Percentiles rank a stretch among this genome's conserved stretches.
phyloP scores from a whole-genome alignment of 2,329 filamentous ascomycete species.

The Exophiala calicioides region DNA sequence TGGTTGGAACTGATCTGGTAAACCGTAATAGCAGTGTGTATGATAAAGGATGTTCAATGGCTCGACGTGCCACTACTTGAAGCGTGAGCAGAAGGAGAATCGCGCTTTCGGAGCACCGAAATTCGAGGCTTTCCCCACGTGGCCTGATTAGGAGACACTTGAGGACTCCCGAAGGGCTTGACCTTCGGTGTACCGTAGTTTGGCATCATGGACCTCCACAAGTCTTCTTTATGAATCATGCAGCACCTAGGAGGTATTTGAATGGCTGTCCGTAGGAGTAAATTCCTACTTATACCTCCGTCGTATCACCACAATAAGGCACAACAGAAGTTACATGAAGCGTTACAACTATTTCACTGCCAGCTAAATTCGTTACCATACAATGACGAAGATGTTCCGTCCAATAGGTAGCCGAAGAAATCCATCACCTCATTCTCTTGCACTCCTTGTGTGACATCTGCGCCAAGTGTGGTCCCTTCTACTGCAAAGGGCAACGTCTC shows the following conservation, averaged over 20 bases:
- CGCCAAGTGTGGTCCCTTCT: not conserved
- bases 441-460: not conserved
- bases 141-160: no score
- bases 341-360: slow-evolving; percentile 1
- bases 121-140: not conserved
- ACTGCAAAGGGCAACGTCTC: not conserved
- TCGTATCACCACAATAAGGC: no score
- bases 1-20: no score
- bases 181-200: no score
- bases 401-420: slow-evolving; percentile 4
- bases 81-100: not conserved
- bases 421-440: not conserved
- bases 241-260: no score
- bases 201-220: no score
- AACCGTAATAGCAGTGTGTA: no score
- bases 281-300: not conserved
- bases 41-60: no score
- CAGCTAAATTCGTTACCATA: not conserved
- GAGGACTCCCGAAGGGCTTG: not conserved
- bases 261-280: no score
- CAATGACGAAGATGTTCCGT: not conserved
- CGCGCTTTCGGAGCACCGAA: not conserved
- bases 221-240: no score
- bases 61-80: no score
- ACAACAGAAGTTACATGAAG: no score